Evolutionary conservation across 2,329 filamentous ascomycete species (phyloP).

Genomic region (Diaporthe humulicola): DNA sequence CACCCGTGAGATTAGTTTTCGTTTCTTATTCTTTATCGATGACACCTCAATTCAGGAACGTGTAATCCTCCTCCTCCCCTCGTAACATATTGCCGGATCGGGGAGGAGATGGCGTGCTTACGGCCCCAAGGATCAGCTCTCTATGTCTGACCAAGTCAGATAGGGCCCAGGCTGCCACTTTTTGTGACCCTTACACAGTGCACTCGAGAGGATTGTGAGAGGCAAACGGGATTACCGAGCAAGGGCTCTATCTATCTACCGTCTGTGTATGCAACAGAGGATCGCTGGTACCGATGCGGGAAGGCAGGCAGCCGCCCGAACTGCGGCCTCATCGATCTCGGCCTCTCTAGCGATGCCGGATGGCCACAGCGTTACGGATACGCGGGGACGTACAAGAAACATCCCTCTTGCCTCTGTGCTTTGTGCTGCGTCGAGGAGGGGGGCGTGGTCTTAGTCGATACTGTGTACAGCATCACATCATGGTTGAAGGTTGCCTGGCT

Average conservation of each 20-base stretch:
- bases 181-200: not conserved
- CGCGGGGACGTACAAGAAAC: not conserved
- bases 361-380: slow-evolving; percentile 9
- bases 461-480: not conserved
- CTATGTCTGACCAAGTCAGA: slow-evolving; percentile 1
- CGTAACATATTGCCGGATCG: slow-evolving; percentile 3
- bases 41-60: not conserved
- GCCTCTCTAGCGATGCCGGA: not conserved
- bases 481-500: not conserved
- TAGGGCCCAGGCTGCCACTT: slow-evolving; percentile 13
- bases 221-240: slow-evolving; percentile 26
- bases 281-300: slow-evolving; percentile 31
- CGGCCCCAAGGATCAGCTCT: slow-evolving; percentile 31
- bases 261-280: not conserved
- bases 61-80: slow-evolving; percentile 8
- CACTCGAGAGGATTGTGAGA: slow-evolving; percentile 6
- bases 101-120: slow-evolving; percentile 26
- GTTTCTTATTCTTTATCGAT: not conserved
- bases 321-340: slow-evolving; percentile 28
- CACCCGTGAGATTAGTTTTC: slow-evolving; percentile 4
- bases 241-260: slow-evolving; percentile 21
- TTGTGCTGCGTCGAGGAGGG: not conserved
- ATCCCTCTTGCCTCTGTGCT: not conserved
- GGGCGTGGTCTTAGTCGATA: slow-evolving; percentile 8
- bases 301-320: slow-evolving; percentile 20